Evolutionary conservation across 2,329 filamentous ascomycete genomes (phyloP).

Genomic region (Pestalotiopsis sp.): DNA sequence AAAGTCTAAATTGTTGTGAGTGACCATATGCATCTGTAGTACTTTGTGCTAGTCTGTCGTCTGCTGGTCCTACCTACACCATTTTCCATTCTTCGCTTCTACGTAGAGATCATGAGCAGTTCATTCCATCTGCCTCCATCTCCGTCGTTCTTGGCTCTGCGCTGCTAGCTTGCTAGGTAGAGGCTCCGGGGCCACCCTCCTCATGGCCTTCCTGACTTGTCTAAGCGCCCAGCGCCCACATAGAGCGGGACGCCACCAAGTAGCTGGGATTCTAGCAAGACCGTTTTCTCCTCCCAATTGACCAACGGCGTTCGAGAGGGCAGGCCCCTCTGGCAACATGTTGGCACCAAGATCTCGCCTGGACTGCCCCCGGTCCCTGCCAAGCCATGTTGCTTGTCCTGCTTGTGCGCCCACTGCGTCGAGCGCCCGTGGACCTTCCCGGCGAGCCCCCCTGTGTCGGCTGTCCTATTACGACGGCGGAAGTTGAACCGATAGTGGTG

Average conservation of each 20-base stretch:
- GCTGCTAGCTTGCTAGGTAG: neutral
- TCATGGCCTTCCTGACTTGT: conserved; percentile 10
- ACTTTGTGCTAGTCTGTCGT: neutral
- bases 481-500: conserved; percentile 22
- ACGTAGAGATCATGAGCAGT: neutral
- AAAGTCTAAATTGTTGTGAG: neutral
- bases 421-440: conserved; percentile 9
- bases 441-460: conserved; percentile 9
- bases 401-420: neutral
- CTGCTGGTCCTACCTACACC: neutral
- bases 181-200: neutral
- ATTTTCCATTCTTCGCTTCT: neutral
- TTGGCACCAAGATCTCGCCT: neutral
- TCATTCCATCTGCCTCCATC: neutral
- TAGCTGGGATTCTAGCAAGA: neutral
- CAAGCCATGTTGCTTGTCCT: neutral
- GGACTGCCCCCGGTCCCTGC: conserved; percentile 2
- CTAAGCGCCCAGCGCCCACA: neutral
- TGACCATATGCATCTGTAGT: neutral
- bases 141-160: neutral
- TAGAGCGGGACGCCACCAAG: neutral
- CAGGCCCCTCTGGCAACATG: neutral
- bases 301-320: neutral
- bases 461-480: conserved; percentile 24
- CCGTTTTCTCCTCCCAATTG: neutral